phyloP scores from a whole-genome alignment of 1,139 yeast genomes.

The Saccharomyces hybrid region DNA sequence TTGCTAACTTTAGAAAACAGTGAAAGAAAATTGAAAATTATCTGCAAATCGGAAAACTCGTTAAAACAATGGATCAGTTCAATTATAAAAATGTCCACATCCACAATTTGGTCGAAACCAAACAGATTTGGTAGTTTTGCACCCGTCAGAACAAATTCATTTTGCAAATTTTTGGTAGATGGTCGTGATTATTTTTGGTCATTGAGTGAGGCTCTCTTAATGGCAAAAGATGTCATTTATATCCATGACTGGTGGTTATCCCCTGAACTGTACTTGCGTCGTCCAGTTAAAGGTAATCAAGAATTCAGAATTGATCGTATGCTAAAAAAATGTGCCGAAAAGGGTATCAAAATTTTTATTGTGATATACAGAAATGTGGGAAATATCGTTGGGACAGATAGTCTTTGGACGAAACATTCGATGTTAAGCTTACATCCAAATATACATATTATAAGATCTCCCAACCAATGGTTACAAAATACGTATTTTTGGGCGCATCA shows the following conservation, averaged over 20 bases:
- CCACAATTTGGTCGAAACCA: conserved; percentile 61
- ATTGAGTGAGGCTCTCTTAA: conserved; percentile 78
- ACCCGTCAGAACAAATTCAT: conserved; percentile 76
- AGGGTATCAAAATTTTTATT: conserved; percentile 89
- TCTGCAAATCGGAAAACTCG: conserved; percentile 66
- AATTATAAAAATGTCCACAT: conserved; percentile 58
- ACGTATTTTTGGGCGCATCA: conserved; percentile 99
- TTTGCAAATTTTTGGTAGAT: conserved; percentile 96
- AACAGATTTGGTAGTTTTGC: conserved; percentile 89
- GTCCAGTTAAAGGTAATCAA: conserved; percentile 95
- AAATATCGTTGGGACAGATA: conserved; percentile 86
- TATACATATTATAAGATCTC: conserved; percentile 86
- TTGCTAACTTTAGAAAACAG: conserved; percentile 66
- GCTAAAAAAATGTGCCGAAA: conserved; percentile 81
- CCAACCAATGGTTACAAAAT: conserved; percentile 88
- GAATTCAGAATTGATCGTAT: conserved; percentile 88
- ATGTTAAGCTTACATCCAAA: conserved; percentile 78
- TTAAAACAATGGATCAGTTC: conserved; percentile 73
- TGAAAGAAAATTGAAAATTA: conserved; percentile 68
- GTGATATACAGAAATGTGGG: conserved; percentile 96
- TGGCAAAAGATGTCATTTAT: conserved; percentile 90
- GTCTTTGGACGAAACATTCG: conserved; percentile 90
- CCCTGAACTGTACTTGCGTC: conserved; percentile 84
- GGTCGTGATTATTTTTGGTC: conserved; percentile 98
- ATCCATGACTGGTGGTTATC: conserved; percentile 99